phyloP scores from a whole-genome alignment of 441 rosid species.

The Populus trichocarpa region DNA sequence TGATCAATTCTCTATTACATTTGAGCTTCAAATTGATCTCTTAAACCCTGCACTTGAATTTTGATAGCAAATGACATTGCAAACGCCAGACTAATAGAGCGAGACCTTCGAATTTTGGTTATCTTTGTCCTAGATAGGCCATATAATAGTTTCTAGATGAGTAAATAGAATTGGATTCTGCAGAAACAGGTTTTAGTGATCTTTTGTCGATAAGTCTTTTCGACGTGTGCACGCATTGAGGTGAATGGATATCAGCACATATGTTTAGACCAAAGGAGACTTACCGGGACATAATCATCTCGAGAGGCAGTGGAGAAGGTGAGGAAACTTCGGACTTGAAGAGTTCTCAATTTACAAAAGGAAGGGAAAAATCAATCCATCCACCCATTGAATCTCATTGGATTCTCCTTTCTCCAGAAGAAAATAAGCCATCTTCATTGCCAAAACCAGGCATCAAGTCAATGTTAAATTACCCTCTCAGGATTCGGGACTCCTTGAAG shows the following conservation, averaged over 20 bases:
- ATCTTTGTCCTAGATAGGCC: not conserved
- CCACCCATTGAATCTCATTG: conserved; percentile 38
- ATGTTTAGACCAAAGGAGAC: conserved; percentile 29
- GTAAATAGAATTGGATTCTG: not conserved
- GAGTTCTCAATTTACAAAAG: conserved; percentile 3
- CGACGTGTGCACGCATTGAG: not conserved
- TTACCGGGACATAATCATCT: conserved; percentile 29
- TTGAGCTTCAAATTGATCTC: not conserved
- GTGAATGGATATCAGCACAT: not conserved
- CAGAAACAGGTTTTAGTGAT: not conserved
- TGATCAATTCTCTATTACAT: not conserved
- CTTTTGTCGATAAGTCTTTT: not conserved
- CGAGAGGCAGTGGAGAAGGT: conserved; percentile 23
- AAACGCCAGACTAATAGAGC: not conserved
- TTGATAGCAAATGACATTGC: not conserved
- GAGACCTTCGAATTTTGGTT: not conserved
- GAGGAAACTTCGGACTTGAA: conserved; percentile 17
- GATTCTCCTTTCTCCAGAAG: conserved; percentile 27
- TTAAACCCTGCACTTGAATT: not conserved
- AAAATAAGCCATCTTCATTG: conserved; percentile 15
- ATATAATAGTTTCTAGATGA: not conserved
- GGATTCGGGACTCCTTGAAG: conserved; percentile 40
- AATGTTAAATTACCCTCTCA: conserved; percentile 25
- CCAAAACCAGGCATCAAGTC: conserved; percentile 29
- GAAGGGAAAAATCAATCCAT: conserved; percentile 24